Base-by-base conservation (phyloP, 2,329 filamentous ascomycete species). In the Atkinsonella texensis region DNA sequence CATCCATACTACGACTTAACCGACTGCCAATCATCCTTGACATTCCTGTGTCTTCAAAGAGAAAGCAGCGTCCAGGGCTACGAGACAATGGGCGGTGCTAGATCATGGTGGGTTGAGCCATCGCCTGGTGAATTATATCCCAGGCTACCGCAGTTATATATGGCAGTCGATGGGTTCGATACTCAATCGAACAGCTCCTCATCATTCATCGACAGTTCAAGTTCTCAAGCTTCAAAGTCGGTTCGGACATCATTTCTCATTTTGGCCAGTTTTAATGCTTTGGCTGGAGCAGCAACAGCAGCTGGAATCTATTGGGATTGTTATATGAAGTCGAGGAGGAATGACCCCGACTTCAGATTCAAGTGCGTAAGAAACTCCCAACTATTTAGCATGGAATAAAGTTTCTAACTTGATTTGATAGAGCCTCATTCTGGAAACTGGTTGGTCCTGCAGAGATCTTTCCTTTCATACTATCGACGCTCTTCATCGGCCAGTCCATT, bases 161-260 rank as follows among this genome's bases (percentile, higher is more conserved):
- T 13, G 18, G 17, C 47, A 42, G 15, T 39, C 6, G 46, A 45
- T 8, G 66, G 62, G 33, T 67, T 67, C 50, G 54, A 56, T 33
- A 65, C 63, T 52, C 59, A 60, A 53, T 55, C 60, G 57, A 78
- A 75, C 60, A 65, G 67, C 33, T 72, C 73, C 6, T 69, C 70
- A 40, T 64, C 70, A 40, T 63, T 77, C 55, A 71, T 76, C 57
- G 75, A 76, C 58, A 62, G 77, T 56, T 69, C 80, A 57, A 70
- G 68, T 53, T 76, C 79, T 56, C 71, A 72, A 32, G 70, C 74
- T 15, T 73, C 74, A 55, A 80, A 74, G 59, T 81, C 79, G 35
- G 71, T 81, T 59, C 72, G 81, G 57, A 80, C 76, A 17, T 81
- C 79, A 23, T 79, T 77, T 43, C 75, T 83, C 52, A 79, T 83